A percentile compares a stretch with the other conserved stretches of the same genome.
Evolutionary conservation across 495 filamentous ascomycete genomes (phyloP).

Genomic region (Xylaria castorea): DNA sequence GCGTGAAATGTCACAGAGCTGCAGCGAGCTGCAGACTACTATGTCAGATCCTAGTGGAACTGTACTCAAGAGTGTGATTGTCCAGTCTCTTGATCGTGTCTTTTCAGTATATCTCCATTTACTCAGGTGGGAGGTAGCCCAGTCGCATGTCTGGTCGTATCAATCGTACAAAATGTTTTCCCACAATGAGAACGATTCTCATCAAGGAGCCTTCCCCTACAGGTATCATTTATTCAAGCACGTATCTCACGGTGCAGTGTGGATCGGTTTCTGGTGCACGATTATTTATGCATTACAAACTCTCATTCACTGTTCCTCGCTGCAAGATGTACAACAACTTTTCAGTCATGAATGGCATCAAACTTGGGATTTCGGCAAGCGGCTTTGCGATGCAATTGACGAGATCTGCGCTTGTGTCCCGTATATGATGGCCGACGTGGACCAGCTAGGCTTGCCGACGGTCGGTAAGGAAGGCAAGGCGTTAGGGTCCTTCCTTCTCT

Average conservation of each 20-base stretch:
- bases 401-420: conserved; percentile 16
- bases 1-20: conserved; percentile 1
- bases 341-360: neutral
- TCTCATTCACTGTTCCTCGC: neutral
- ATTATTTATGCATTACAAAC: conserved; percentile 11
- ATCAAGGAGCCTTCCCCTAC: neutral
- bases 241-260: conserved; percentile 1
- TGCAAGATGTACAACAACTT: neutral
- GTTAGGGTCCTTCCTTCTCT: conserved; percentile 3
- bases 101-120: neutral
- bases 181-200: neutral
- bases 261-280: conserved; percentile 18
- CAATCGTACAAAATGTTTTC: neutral
- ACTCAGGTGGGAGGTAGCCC: neutral
- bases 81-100: neutral
- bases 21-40: neutral
- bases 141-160: neutral
- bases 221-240: conserved; percentile 11
- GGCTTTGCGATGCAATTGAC: neutral
- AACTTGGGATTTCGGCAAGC: neutral
- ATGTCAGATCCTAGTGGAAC: neutral
- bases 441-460: conserved; percentile 3
- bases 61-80: neutral
- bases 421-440: conserved; percentile 13
- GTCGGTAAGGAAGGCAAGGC: conserved; percentile 14